phyloP scores from a whole-genome alignment of 2,329 filamentous ascomycete species.

The Pseudogymnoascus sp. region DNA sequence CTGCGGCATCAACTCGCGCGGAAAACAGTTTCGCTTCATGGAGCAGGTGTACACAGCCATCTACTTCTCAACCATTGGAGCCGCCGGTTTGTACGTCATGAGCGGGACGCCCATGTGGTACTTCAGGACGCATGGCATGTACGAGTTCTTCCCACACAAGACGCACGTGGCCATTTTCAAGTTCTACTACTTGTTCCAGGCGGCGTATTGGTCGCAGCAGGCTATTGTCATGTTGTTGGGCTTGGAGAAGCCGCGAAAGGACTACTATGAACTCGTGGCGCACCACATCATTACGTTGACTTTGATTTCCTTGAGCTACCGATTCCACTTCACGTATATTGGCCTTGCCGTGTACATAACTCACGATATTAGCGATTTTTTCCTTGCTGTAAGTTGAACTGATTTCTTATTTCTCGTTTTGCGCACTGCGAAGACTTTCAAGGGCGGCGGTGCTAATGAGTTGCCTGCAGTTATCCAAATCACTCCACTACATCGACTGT shows the following conservation, averaged over 20 bases:
- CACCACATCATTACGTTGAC: conserved; percentile 86
- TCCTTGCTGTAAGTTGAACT: conserved; percentile 65
- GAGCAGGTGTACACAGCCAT: conserved; percentile 91
- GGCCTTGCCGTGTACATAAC: conserved; percentile 90
- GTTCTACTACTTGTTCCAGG: conserved; percentile 92
- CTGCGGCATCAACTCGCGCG: conserved; percentile 61
- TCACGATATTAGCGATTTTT: conserved; percentile 91
- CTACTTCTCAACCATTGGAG: conserved; percentile 79
- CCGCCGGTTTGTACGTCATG: conserved; percentile 86
- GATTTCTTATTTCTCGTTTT: background rate
- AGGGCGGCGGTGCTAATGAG: conserved; percentile 11
- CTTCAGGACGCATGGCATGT: conserved; percentile 88
- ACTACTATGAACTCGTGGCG: conserved; percentile 86
- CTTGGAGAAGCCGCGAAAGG: conserved; percentile 88
- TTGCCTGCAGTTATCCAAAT: conserved; percentile 66
- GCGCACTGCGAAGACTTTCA: background rate
- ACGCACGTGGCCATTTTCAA: conserved; percentile 78
- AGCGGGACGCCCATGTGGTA: conserved; percentile 88
- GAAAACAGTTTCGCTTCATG: conserved; percentile 88
- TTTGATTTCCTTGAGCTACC: conserved; percentile 80
- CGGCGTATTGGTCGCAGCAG: conserved; percentile 93
- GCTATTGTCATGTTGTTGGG: conserved; percentile 78
- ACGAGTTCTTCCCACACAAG: conserved; percentile 77
- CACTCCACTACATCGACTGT: conserved; percentile 77
- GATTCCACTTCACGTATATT: conserved; percentile 96